phyloP scores from a whole-genome alignment of 306 rosid genomes.

The Amphicarpaea edgeworthii region DNA sequence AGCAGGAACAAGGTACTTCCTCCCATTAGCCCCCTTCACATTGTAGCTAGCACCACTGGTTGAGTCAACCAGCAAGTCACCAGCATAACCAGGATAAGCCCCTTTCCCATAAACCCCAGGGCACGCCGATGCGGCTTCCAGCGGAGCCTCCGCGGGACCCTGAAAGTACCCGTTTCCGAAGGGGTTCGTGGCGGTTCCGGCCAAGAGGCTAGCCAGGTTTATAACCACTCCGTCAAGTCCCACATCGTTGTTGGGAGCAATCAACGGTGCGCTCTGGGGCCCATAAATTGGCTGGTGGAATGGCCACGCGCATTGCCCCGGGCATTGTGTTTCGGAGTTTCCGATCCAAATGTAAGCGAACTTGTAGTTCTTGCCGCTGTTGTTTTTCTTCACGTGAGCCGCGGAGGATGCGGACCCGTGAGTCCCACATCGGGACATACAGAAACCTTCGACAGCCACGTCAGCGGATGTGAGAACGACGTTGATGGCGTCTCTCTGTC shows the following conservation, averaged over 20 bases:
- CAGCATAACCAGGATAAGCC: constrained; percentile 78
- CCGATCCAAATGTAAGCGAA: constrained; percentile 81
- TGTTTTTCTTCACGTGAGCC: neutral
- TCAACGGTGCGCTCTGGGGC: constrained; percentile 57
- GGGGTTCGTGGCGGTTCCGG: constrained; percentile 75
- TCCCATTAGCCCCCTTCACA: constrained; percentile 62
- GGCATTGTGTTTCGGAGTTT: constrained; percentile 71
- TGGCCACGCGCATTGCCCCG: constrained; percentile 80
- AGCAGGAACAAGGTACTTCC: constrained; percentile 74
- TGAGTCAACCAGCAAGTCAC: constrained; percentile 59
- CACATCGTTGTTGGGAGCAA: constrained; percentile 73
- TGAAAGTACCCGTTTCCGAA: constrained; percentile 76
- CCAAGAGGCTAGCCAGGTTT: constrained; percentile 69
- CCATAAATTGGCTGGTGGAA: constrained; percentile 76
- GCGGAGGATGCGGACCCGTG: constrained; percentile 62
- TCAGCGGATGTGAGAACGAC: constrained; percentile 79
- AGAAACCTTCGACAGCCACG: constrained; percentile 73
- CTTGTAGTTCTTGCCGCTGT: constrained; percentile 47
- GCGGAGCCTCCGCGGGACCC: constrained; percentile 66
- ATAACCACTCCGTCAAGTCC: constrained; percentile 74
- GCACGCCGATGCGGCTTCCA: constrained; percentile 73
- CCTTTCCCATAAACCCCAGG: constrained; percentile 72
- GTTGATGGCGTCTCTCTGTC: constrained; percentile 63
- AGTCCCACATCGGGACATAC: constrained; percentile 76
- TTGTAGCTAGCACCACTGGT: constrained; percentile 68